A percentile compares a stretch with the other conserved stretches of the same genome.
These are phyloP conservation scores for Naegleria fowleri DNA, from an alignment of 208 protist genomes.

Conservation along the genomic window DNA sequence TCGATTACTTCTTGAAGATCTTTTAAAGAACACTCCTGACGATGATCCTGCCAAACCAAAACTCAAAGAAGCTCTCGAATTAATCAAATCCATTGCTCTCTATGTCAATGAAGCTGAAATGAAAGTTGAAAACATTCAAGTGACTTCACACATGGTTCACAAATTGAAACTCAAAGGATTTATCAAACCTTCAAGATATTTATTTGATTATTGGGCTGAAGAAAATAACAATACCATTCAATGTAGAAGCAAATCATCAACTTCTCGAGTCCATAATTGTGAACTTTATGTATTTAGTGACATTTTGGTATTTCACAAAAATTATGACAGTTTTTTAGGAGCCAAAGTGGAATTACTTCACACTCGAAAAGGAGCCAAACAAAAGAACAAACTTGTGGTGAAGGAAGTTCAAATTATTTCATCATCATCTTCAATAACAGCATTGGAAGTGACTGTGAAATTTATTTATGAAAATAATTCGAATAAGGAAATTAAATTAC, in stretches of 20 bases:
- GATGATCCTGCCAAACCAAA: neutral
- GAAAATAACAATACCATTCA: neutral
- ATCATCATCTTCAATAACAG: too few relatives aligned
- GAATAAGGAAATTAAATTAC: neutral
- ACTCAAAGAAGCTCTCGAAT: neutral
- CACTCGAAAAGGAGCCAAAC: neutral
- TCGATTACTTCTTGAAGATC: neutral
- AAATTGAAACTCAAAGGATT: conserved; percentile 2
- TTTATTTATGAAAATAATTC: neutral
- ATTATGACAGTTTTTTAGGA: neutral
- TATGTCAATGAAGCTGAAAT: conserved; percentile 5
- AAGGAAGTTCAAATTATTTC: neutral
- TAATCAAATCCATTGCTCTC: neutral
- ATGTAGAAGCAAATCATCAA: neutral
- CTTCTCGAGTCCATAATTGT: neutral
- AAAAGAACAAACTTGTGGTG: neutral
- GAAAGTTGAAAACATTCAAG: conserved; percentile 3
- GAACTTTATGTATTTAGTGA: neutral
- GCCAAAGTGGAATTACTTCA: neutral
- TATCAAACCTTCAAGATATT: conserved; percentile 1
- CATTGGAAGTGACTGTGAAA: neutral
- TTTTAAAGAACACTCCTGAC: neutral
- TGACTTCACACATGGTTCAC: neutral
- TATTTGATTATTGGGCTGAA: neutral
- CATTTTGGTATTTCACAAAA: neutral